Conservation (phyloP, 163 green algal species). For the Chlamydomonas reinhardtii region DNA sequence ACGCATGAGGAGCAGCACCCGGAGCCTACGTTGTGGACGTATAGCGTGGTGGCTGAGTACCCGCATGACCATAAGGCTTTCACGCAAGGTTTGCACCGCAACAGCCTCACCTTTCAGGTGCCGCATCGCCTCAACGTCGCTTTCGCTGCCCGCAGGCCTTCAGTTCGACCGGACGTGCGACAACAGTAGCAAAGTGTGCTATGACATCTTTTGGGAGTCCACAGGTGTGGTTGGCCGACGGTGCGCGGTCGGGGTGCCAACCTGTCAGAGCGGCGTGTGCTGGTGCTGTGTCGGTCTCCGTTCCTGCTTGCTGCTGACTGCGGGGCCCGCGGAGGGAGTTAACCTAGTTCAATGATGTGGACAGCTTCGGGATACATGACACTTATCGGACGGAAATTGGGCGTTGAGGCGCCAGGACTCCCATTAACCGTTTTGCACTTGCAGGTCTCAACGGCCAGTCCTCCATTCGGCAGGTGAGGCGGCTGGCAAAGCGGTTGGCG, state of each 20-base stretch:
- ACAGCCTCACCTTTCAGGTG: neutral
- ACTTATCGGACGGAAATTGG: too few relatives aligned
- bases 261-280: too few relatives aligned
- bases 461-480: neutral
- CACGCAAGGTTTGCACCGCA: slow-evolving; percentile 13
- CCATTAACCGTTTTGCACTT: too few relatives aligned
- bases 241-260: too few relatives aligned
- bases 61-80: slow-evolving; percentile 29
- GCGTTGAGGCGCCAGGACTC: too few relatives aligned
- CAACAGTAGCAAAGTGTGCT: slow-evolving; percentile 37
- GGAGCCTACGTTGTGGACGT: slow-evolving; percentile 13
- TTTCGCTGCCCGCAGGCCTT: neutral
- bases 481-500: too few relatives aligned
- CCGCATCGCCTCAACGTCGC: neutral
- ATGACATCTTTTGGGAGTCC: slow-evolving; percentile 48
- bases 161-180: slow-evolving; percentile 32
- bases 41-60: slow-evolving; percentile 21
- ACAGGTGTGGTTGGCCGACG: slow-evolving; percentile 1
- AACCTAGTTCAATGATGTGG: too few relatives aligned
- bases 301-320: too few relatives aligned
- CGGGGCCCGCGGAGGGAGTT: too few relatives aligned
- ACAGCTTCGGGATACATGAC: too few relatives aligned
- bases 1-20: neutral
- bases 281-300: too few relatives aligned
- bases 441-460: slow-evolving; percentile 43